Evolutionary conservation across 1,284 basidiomycete species (phyloP).

Genomic region (Tilletia indica): DNA sequence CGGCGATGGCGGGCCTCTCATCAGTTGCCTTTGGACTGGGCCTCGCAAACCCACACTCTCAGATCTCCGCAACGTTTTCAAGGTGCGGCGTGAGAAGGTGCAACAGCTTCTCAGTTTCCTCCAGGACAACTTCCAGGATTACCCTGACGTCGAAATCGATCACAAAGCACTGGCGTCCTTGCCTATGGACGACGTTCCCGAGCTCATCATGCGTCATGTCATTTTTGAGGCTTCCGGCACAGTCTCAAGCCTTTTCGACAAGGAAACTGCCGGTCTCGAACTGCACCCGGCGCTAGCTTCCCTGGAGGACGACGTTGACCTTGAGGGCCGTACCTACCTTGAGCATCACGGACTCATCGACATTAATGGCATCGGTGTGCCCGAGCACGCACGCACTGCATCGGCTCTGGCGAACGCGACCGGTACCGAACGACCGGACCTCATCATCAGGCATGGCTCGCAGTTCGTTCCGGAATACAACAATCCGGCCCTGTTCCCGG

Average conservation of each 20-base stretch:
- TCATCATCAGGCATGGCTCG: background rate
- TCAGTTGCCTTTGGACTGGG: background rate
- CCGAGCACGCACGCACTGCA: background rate
- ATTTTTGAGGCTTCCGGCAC: background rate
- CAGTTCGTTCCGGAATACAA: background rate
- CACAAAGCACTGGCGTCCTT: background rate
- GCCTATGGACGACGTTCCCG: background rate
- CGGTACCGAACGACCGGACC: background rate
- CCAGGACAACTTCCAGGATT: background rate
- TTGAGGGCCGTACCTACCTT: background rate
- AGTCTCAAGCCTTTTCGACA: background rate
- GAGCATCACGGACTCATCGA: background rate
- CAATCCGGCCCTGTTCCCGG: background rate
- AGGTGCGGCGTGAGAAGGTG: background rate
- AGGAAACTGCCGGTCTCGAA: background rate
- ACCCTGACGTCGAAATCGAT: background rate
- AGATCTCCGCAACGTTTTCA: background rate
- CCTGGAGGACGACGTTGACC: background rate
- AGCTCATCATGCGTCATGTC: background rate
- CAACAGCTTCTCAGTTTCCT: background rate
- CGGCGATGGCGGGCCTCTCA: background rate
- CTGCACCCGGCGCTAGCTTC: background rate
- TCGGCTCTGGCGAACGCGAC: background rate
- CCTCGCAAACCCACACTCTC: background rate
- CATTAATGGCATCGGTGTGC: background rate